Conservation (phyloP, 2,329 filamentous ascomycete genomes). For the Lecanicillium sp. region DNA sequence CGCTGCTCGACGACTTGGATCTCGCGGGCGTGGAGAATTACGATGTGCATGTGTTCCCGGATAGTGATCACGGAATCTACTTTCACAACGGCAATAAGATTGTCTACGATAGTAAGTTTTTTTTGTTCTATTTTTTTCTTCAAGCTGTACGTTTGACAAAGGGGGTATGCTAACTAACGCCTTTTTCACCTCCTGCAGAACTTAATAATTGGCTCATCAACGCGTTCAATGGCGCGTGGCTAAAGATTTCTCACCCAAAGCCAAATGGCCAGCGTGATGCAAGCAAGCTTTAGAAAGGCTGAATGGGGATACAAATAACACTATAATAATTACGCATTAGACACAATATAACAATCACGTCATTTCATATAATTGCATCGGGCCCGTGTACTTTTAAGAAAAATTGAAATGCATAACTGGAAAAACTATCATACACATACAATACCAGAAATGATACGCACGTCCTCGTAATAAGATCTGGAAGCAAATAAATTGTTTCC, state of each 20-base stretch:
- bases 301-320: too few relatives aligned
- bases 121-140: background rate
- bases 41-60: slow-evolving; percentile 92
- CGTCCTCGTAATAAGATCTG: too few relatives aligned
- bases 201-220: slow-evolving; percentile 88
- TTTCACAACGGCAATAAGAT: slow-evolving; percentile 90
- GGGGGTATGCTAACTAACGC: background rate
- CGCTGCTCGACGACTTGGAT: slow-evolving; percentile 79
- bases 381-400: background rate
- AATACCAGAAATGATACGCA: background rate
- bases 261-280: slow-evolving; percentile 23
- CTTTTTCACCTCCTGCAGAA: slow-evolving; percentile 47
- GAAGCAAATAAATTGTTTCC: background rate
- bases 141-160: slow-evolving; percentile 6
- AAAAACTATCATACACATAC: slow-evolving; percentile 11
- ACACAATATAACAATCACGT: too few relatives aligned
- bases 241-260: slow-evolving; percentile 47
- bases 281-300: too few relatives aligned
- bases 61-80: slow-evolving; percentile 89
- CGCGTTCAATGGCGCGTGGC: slow-evolving; percentile 95
- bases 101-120: slow-evolving; percentile 80
- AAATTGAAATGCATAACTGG: slow-evolving; percentile 8
- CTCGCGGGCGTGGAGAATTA: slow-evolving; percentile 81
- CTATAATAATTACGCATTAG: too few relatives aligned
- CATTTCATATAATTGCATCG: too few relatives aligned